These are phyloP conservation scores for Penicillium mononematosum DNA, from an alignment of 495 filamentous ascomycete genomes.

Conservation along the genomic window DNA sequence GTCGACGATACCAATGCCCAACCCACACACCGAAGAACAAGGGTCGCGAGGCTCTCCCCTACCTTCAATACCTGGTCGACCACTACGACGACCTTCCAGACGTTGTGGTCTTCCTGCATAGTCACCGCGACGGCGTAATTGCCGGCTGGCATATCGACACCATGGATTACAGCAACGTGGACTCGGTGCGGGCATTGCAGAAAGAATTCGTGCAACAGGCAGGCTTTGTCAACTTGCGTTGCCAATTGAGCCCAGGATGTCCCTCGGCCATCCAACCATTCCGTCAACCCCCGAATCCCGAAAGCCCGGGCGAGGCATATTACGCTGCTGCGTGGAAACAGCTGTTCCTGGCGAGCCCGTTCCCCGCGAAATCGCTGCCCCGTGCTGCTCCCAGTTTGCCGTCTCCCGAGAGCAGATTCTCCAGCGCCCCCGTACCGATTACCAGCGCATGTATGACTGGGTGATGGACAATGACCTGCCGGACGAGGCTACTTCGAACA, in stretches of 20 bases:
- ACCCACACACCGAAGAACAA: slow-evolving; percentile 47
- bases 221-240: slow-evolving; percentile 46
- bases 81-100: slow-evolving; percentile 47
- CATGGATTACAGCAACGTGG: slow-evolving; percentile 45
- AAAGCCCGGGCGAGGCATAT: slow-evolving; percentile 48
- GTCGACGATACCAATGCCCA: slow-evolving; percentile 41
- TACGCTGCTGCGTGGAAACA: slow-evolving; percentile 45
- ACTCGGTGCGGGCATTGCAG: slow-evolving; percentile 40
- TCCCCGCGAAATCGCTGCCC: slow-evolving; percentile 48
- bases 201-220: slow-evolving; percentile 35
- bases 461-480: slow-evolving; percentile 49
- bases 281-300: slow-evolving; percentile 47
- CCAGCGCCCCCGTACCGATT: slow-evolving; percentile 50
- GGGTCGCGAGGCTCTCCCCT: slow-evolving; percentile 47
- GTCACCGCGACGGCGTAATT: slow-evolving; percentile 41
- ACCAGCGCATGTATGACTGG: slow-evolving; percentile 60
- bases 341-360: slow-evolving; percentile 44
- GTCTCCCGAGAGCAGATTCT: slow-evolving; percentile 56
- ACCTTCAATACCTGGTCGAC: slow-evolving; percentile 49
- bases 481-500: slow-evolving; percentile 44
- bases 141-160: slow-evolving; percentile 49
- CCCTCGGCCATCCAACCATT: slow-evolving; percentile 43
- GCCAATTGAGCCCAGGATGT: slow-evolving; percentile 42
- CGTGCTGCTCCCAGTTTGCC: slow-evolving; percentile 71
- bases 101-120: slow-evolving; percentile 45